A percentile compares a stretch with the other conserved stretches of the same genome.
These are phyloP conservation scores for Quercus lobata DNA, from an alignment of 331 rosid species.

Conservation along the genomic window DNA sequence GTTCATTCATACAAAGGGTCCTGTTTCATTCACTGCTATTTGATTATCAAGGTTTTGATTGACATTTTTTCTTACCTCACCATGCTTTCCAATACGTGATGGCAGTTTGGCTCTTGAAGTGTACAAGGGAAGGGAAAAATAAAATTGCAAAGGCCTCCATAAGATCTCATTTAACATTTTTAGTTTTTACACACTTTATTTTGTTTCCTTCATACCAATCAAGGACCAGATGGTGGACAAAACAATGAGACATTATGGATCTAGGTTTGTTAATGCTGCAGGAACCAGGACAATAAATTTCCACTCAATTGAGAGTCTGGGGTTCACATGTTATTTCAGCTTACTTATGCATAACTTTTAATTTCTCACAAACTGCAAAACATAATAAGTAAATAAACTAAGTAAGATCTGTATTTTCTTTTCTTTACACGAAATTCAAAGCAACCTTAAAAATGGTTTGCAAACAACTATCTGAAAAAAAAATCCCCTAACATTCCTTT, in stretches of 20 bases:
- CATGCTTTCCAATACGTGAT: background rate
- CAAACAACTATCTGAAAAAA: too few species aligned
- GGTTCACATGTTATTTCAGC: background rate
- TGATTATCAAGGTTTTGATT: background rate
- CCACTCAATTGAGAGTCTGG: background rate
- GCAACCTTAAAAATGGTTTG: too few species aligned
- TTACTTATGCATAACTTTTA: background rate
- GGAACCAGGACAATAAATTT: background rate
- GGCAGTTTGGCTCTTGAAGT: background rate
- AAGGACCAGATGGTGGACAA: background rate
- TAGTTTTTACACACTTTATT: background rate
- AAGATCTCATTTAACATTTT: background rate
- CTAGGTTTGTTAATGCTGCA: background rate
- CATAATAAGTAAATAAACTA: too few species aligned
- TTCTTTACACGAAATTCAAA: too few species aligned
- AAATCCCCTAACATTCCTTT: too few species aligned
- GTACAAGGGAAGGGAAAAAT: background rate
- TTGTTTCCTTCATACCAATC: background rate
- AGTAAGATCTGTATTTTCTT: too few species aligned
- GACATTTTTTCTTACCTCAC: background rate
- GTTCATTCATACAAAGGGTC: background rate
- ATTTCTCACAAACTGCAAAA: too few species aligned
- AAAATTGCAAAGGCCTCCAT: background rate
- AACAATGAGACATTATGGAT: background rate
- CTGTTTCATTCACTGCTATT: background rate